Evolutionary conservation across 371 early-diverging fungal genomes (phyloP), one percentile per base, ranked within the genome.

Genomic region (Massospora cicadina): DNA sequence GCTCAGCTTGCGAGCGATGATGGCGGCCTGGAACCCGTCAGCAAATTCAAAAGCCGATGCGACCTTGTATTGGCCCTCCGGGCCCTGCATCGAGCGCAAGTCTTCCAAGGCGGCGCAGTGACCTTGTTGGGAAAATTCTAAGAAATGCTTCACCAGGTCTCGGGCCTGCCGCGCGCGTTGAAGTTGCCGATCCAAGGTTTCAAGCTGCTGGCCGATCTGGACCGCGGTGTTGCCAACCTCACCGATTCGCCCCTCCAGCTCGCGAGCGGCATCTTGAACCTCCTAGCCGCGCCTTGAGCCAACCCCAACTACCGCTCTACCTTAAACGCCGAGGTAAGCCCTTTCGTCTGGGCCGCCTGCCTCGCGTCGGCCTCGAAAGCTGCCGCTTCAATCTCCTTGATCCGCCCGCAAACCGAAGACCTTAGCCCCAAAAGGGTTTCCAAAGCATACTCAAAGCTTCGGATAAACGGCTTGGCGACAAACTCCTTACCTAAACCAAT

Each of bases 211-310:
- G 75, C 95, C 96, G 63, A 96, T 91, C 58, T 91, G 82, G 43
- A 95, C 85, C n/a, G 95, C 93, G 10, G 93, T 93, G 70, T 89
- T 90, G 67, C 95, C 91, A 10, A 97, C 93, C 67, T 93, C 90
- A 61, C 84, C 83, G 32, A 95, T 85, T 63, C 91, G 82, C 25
- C 79, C 74, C 71, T 97, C 95, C 33, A 97, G 75, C 43, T 78
- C 79, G 67, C 90, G 89, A 70, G 93, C 89, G 21, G 82, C 76
- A 72, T 82, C 72, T 75, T 86, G 81, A 28, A 91, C 81, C 72
- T 88, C 79, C 91, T 93, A 71, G 5, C n/a, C 32, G 7, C 31
- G 21, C 32, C 13, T n/a, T 65, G 28, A 53, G 30, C 65, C 59
- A 64, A 24, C 10, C 21, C 17, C 28, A 43, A 43, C 5, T 43